phyloP scores from a whole-genome alignment of 2,329 filamentous ascomycete genomes.

The Gremmenia infestans region DNA sequence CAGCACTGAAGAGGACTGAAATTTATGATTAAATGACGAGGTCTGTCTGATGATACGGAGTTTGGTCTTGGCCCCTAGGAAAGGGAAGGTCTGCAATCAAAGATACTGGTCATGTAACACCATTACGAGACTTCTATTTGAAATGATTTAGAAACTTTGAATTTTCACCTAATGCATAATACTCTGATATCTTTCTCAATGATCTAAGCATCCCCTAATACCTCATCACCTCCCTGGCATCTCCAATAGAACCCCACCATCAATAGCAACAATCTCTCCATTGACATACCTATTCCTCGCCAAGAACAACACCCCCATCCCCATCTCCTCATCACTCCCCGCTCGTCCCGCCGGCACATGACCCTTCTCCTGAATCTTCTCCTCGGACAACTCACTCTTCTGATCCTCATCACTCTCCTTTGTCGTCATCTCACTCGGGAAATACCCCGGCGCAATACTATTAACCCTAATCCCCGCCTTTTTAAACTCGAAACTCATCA shows the following conservation, averaged over 20 bases:
- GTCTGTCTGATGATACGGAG: neutral
- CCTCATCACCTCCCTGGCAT: constrained; percentile 28
- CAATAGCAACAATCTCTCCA: constrained; percentile 39
- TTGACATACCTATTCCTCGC: constrained; percentile 37
- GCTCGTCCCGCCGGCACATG: constrained; percentile 45
- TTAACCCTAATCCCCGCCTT: constrained; percentile 52
- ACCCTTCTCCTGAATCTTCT: constrained; percentile 46
- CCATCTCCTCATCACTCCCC: constrained; percentile 48
- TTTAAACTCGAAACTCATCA: constrained; percentile 49
- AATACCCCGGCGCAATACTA: constrained; percentile 51
- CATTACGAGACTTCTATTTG: no score
- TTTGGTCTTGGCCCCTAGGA: neutral
- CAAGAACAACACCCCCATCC: constrained; percentile 48
- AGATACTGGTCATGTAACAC: neutral
- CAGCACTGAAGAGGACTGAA: neutral
- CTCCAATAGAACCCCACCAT: constrained; percentile 43
- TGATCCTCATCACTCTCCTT: constrained; percentile 42
- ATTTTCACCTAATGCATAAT: no score
- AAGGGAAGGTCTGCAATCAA: neutral
- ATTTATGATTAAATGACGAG: neutral
- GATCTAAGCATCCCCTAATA: no score
- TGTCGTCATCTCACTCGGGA: constrained; percentile 52
- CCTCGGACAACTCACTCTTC: constrained; percentile 46
- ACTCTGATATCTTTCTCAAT: no score
- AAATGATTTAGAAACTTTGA: no score